A percentile compares a stretch with the other conserved stretches of the same genome.
These are phyloP conservation scores for Acacia confusa DNA, from an alignment of 306 rosid species.

Conservation along the genomic window DNA sequence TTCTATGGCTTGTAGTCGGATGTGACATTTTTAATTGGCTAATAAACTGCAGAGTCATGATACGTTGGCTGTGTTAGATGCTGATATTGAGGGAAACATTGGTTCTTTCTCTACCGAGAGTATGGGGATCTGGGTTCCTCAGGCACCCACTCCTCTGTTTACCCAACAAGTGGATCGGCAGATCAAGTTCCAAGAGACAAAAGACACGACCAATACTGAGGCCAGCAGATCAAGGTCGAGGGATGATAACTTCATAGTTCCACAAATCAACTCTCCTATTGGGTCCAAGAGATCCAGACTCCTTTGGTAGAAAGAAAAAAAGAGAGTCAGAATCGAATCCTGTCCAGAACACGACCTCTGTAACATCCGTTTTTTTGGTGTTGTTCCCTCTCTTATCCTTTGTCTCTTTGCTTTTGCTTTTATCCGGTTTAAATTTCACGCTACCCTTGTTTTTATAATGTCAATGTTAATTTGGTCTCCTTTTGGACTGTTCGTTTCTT, in stretches of 20 bases:
- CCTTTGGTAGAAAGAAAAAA: constrained; percentile 42
- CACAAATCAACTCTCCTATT: constrained; percentile 57
- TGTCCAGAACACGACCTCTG: neutral
- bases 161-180: constrained; percentile 37
- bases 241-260: constrained; percentile 82
- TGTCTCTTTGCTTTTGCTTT: neutral
- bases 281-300: constrained; percentile 64
- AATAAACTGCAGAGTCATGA: constrained; percentile 47
- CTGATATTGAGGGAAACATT: constrained; percentile 38
- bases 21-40: constrained; percentile 6
- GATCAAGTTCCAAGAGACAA: constrained; percentile 40
- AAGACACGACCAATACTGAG: constrained; percentile 43
- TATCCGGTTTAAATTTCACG: constrained; percentile 13
- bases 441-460: neutral
- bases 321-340: constrained; percentile 2
- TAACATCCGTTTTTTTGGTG: constrained; percentile 8
- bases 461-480: constrained; percentile 11
- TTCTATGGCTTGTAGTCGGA: neutral
- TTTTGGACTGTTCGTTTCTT: constrained; percentile 8
- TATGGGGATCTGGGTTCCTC: constrained; percentile 82
- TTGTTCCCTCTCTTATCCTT: neutral
- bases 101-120: constrained; percentile 37
- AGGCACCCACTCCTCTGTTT: constrained; percentile 43
- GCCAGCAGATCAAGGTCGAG: constrained; percentile 46
- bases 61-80: constrained; percentile 36